These are phyloP conservation scores for Talaromyces trachyspermus DNA, from an alignment of 495 filamentous ascomycete species.

Conservation along the genomic window DNA sequence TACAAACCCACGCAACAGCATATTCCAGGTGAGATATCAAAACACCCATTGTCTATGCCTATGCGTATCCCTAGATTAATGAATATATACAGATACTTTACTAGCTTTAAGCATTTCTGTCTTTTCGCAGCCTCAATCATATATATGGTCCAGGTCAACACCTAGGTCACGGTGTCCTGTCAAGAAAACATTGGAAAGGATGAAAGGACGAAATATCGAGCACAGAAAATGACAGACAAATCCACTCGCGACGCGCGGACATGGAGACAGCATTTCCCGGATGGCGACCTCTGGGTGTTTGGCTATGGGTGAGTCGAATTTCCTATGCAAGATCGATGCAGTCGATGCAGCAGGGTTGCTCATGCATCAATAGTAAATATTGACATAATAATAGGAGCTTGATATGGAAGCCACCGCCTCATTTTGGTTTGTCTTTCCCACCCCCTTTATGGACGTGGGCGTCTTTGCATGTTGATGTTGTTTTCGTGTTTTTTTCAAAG, in stretches of 20 bases:
- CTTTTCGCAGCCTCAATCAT: no score
- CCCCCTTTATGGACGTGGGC: background rate
- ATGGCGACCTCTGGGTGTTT: slow-evolving; percentile 77
- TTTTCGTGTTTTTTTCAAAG: slow-evolving; percentile 31
- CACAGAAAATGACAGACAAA: slow-evolving; percentile 1
- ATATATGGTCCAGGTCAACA: no score
- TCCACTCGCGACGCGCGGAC: slow-evolving; percentile 25
- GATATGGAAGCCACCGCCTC: slow-evolving; percentile 97
- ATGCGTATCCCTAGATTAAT: no score
- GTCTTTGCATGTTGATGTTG: background rate
- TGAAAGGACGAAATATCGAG: background rate
- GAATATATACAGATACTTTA: no score
- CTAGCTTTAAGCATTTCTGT: no score
- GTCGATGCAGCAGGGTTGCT: no score
- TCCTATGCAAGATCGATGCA: no score
- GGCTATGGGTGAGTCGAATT: slow-evolving; percentile 82
- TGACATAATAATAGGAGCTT: slow-evolving; percentile 55
- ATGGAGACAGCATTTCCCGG: slow-evolving; percentile 37
- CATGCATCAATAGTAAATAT: background rate
- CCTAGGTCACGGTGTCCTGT: no score
- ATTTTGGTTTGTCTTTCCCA: slow-evolving; percentile 63
- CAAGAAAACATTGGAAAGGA: no score
- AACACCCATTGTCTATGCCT: no score
- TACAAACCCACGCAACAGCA: no score
- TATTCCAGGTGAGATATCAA: no score